These are phyloP conservation scores for Pseudogymnoascus sp. DNA, from an alignment of 2,329 filamentous ascomycete genomes.

Conservation along the genomic window DNA sequence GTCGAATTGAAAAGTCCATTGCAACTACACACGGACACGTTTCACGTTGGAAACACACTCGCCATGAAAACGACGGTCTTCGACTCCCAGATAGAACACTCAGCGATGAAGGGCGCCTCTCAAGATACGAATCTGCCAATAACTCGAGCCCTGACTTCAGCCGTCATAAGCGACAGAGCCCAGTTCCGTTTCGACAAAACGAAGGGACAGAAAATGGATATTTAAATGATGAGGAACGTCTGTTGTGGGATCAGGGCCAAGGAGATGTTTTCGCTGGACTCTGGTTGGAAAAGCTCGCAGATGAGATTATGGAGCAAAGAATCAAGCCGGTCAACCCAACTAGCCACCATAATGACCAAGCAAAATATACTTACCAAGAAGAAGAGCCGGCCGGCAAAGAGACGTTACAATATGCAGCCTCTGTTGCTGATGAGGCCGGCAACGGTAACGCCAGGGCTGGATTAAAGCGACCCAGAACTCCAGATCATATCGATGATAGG, in stretches of 20 bases:
- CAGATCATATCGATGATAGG: not conserved
- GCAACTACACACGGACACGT: not conserved
- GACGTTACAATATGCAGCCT: not conserved
- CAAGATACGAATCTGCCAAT: not conserved
- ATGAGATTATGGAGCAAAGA: not conserved
- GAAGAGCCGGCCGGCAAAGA: not conserved
- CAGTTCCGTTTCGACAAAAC: not conserved
- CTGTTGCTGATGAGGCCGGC: not conserved
- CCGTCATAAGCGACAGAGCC: not conserved
- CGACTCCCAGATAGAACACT: not conserved
- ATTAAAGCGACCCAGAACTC: not conserved
- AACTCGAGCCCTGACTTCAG: not conserved
- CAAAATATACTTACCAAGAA: not conserved
- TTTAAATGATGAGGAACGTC: not conserved
- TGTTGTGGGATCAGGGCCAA: not conserved
- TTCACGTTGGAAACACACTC: not conserved
- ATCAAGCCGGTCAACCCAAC: not conserved
- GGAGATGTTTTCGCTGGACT: not conserved
- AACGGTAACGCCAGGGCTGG: not conserved
- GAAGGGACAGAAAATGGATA: not conserved
- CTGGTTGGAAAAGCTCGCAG: not conserved
- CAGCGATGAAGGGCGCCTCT: not conserved
- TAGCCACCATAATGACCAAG: not conserved
- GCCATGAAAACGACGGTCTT: not conserved
- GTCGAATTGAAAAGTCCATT: not conserved